Evolutionary conservation across 1,284 basidiomycete genomes (phyloP).

Genomic region (Apiotrichum brassicae): DNA sequence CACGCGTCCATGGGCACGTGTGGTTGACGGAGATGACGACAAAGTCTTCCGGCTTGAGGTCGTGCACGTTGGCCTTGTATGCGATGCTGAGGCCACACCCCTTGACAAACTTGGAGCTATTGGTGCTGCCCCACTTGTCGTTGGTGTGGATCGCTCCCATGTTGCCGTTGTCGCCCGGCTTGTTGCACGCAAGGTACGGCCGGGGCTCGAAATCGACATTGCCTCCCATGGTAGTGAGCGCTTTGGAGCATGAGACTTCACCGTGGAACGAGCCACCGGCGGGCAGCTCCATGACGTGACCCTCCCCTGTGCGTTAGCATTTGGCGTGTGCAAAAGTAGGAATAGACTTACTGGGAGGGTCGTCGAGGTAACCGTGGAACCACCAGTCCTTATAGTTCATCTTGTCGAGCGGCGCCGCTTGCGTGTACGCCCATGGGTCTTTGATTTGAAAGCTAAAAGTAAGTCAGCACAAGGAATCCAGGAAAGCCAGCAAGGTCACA

Average conservation of each 20-base stretch:
- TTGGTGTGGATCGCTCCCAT: neutral
- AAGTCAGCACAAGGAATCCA: neutral
- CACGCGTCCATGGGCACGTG: conserved; percentile 60
- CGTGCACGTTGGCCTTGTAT: conserved; percentile 55
- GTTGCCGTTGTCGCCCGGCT: too few relatives aligned
- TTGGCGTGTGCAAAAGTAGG: too few relatives aligned
- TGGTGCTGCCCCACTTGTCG: neutral
- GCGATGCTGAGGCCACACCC: conserved; percentile 50
- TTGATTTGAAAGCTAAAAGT: neutral
- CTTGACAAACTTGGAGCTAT: neutral
- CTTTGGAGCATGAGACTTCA: conserved; percentile 36
- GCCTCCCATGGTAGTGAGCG: conserved; percentile 20
- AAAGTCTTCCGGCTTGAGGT: conserved; percentile 60
- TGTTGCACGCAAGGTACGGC: neutral
- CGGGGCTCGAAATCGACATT: neutral
- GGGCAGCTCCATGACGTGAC: conserved; percentile 37
- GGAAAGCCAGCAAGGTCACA: conserved; percentile 1
- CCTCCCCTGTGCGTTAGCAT: conserved; percentile 12
- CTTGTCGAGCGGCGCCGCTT: conserved; percentile 1
- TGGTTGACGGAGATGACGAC: conserved; percentile 65
- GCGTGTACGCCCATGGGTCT: too few relatives aligned
- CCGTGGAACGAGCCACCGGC: conserved; percentile 34
- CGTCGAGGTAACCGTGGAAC: conserved; percentile 50
- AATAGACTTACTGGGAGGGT: neutral
- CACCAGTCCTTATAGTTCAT: conserved; percentile 59